These are phyloP conservation scores for Naganishia albida DNA, from an alignment of 1,284 basidiomycete species.

Conservation along the genomic window DNA sequence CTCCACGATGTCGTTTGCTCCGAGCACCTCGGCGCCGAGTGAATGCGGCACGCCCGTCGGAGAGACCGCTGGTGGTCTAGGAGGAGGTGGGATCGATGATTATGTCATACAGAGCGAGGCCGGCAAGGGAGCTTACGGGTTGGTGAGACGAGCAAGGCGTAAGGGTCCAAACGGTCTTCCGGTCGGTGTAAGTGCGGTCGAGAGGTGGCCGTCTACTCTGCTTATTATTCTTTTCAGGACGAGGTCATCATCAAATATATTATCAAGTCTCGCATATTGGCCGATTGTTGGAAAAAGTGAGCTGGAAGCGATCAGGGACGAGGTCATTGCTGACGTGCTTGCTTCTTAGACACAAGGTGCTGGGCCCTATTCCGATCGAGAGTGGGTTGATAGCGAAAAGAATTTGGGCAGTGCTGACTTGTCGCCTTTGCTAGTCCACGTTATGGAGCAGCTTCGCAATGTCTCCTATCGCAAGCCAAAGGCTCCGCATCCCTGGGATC, in stretches of 20 bases:
- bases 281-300: slow-evolving; percentile 94
- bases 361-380: slow-evolving; percentile 97
- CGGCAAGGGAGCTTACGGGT: slow-evolving; percentile 93
- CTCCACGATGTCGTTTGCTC: slow-evolving; percentile 46
- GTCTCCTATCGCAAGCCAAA: slow-evolving; percentile 73
- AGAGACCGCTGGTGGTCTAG: slow-evolving; percentile 48
- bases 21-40: slow-evolving; percentile 48
- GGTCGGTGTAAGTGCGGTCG: slow-evolving; percentile 67
- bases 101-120: slow-evolving; percentile 78
- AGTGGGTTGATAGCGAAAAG: slow-evolving; percentile 52
- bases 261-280: slow-evolving; percentile 96
- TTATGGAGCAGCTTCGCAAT: slow-evolving; percentile 80
- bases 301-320: slow-evolving; percentile 26
- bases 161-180: slow-evolving; percentile 69
- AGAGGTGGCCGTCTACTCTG: slow-evolving; percentile 4
- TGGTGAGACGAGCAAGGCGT: slow-evolving; percentile 87
- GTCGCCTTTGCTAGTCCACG: slow-evolving; percentile 64
- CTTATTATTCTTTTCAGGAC: slow-evolving; percentile 44
- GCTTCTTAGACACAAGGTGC: slow-evolving; percentile 68
- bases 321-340: slow-evolving; percentile 1
- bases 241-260: slow-evolving; percentile 92
- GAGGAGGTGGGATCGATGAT: slow-evolving; percentile 53
- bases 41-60: slow-evolving; percentile 46
- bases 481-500: slow-evolving; percentile 72
- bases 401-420: not conserved